These are phyloP conservation scores for Pestalotiopsis sp. DNA, from an alignment of 2,329 filamentous ascomycete species.

Conservation along the genomic window DNA sequence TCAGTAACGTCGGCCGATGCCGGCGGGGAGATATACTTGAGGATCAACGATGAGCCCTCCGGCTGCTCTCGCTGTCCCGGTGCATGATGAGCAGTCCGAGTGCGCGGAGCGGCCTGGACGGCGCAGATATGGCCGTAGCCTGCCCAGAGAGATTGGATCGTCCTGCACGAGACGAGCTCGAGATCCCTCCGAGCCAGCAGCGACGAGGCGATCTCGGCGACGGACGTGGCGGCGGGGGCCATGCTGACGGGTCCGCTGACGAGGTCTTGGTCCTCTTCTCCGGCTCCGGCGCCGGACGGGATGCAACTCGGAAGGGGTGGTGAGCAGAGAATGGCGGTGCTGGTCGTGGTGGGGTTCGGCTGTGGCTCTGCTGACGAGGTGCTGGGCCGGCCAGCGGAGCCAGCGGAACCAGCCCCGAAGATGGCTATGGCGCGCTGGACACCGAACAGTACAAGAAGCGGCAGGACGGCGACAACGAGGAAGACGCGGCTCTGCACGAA, in stretches of 20 bases:
- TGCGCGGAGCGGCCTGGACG: conserved; percentile 42
- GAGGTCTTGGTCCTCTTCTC: not conserved
- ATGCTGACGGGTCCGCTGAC: not conserved
- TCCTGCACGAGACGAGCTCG: conserved; percentile 39
- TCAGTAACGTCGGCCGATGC: conserved; percentile 36
- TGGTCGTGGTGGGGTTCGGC: not conserved
- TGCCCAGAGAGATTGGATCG: conserved; percentile 52
- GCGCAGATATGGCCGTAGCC: conserved; percentile 60
- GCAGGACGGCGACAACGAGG: not conserved
- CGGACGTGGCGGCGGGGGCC: not conserved
- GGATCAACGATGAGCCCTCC: conserved; percentile 43
- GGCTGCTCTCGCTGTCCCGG: conserved; percentile 16
- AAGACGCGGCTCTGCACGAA: not conserved
- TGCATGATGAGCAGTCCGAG: no score
- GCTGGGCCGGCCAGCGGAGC: not conserved
- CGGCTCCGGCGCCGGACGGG: not conserved
- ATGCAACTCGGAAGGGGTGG: not conserved
- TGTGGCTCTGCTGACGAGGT: not conserved
- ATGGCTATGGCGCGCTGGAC: not conserved
- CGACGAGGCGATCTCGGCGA: conserved; percentile 11
- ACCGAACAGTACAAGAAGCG: not conserved
- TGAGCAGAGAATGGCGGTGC: no score
- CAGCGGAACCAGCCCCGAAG: no score
- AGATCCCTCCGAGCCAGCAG: conserved; percentile 26
- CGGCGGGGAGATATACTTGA: conserved; percentile 65